Base-by-base conservation (phyloP, 805 yeast species). In the Clavispora fructus region DNA sequence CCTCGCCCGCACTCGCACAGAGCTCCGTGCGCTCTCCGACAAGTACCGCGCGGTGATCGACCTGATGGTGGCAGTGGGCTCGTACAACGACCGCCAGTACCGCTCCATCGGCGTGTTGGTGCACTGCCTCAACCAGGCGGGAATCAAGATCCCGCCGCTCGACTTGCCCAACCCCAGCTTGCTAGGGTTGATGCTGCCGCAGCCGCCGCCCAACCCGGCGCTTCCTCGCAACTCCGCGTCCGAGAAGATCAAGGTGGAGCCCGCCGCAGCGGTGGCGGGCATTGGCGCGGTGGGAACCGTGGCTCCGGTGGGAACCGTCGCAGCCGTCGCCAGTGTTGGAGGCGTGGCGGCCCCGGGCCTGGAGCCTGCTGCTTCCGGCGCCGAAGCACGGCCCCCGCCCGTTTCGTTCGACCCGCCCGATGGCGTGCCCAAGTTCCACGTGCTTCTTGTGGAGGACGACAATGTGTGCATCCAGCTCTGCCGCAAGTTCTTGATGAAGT, bases 401-500 rank as follows among this genome's bases (percentile, higher is more conserved):
- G 30, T 25, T 9, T 39, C 23, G 29, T 25, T 25, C 28, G 41
- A 26, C 30, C 41, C 32, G 28, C 40, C 29, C 17, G 30, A 23
- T 19, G 41, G 23, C 12, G 17, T 14, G 49, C 70, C 75, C 6
- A 81, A 82, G 23, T 80, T 84, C 61, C 90, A 83, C 58, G 92
- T 86, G 3, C 67, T 85, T 37, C 64, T 87, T 25, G 94, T 86
- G 13, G 95, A 85, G 63, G 95, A 85, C 64, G 95, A 85, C 62
- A 80, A 78, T 35, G 87, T 86, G 33, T 86, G 96, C 55, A 85
- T 89, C 44, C 87, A 85, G 52, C 71, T 92, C 9, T 87, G 97
- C 56, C 74, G 87, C 9, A 87, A 87, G 61, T 88, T 94, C 59
- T 64, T 94, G 47, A 79, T 80, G 60, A 87, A 88, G 58, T 89